These are phyloP conservation scores for Lenzites betulinus DNA, from an alignment of 768 basidiomycete species.

Conservation along the genomic window DNA sequence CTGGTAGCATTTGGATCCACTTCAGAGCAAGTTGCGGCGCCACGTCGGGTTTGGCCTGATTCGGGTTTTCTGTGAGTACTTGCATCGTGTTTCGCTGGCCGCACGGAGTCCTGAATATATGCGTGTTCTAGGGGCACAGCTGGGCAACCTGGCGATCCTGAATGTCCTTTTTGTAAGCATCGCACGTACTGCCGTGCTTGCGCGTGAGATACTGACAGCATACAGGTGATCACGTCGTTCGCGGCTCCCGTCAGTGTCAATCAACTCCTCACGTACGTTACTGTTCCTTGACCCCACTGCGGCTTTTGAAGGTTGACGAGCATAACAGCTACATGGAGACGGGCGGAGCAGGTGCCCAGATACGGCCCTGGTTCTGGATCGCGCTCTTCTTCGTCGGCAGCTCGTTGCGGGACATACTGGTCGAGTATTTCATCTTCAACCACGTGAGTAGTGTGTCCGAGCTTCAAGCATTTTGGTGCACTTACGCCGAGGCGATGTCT, in stretches of 20 bases:
- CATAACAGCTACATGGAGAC: constrained; percentile 33
- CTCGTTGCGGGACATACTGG: constrained; percentile 35
- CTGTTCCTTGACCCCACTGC: too few species aligned
- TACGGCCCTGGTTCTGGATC: constrained; percentile 56
- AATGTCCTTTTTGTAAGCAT: constrained; percentile 21
- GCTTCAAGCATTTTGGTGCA: too few species aligned
- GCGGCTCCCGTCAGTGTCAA: constrained; percentile 37
- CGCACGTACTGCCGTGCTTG: too few species aligned
- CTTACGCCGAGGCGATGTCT: too few species aligned
- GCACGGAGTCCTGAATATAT: neutral
- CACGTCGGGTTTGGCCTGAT: constrained; percentile 40
- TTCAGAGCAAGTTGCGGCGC: constrained; percentile 31
- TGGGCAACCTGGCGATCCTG: constrained; percentile 18
- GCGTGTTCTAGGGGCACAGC: constrained; percentile 22
- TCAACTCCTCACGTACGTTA: constrained; percentile 37
- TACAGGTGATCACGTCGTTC: constrained; percentile 25
- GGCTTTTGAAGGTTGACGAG: constrained; percentile 37
- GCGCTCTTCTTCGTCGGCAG: constrained; percentile 37
- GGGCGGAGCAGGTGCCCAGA: too few species aligned
- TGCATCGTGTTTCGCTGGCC: neutral
- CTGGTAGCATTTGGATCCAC: constrained; percentile 38
- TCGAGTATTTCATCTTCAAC: constrained; percentile 45
- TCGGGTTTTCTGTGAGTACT: constrained; percentile 26
- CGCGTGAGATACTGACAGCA: neutral
- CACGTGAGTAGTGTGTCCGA: constrained; percentile 21